Evolutionary conservation across 352 stramenopile species (phyloP).

Genomic region (Phytophthora colocasiae): DNA sequence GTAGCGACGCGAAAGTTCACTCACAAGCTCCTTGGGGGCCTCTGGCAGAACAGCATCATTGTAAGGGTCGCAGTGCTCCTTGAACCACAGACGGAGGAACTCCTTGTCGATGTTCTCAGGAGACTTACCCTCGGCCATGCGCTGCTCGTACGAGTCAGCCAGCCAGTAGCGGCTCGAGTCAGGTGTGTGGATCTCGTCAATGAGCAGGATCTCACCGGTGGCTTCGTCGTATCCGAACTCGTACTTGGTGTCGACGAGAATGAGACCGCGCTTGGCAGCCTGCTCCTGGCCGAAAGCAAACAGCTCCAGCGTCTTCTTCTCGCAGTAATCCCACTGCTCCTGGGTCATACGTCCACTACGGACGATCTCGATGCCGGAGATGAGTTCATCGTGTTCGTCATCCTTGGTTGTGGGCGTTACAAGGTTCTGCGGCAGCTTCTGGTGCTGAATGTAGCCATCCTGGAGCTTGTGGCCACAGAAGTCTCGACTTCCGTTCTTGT

Average conservation of each 20-base stretch:
- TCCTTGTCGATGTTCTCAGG: slow-evolving; percentile 99
- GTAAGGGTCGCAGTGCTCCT: slow-evolving; percentile 98
- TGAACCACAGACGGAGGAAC: slow-evolving; percentile 99
- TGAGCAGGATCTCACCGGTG: slow-evolving; percentile 94
- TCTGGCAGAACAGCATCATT: slow-evolving; percentile 95
- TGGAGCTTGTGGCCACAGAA: slow-evolving; percentile 97
- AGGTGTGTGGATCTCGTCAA: slow-evolving; percentile 99
- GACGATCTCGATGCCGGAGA: slow-evolving; percentile 95
- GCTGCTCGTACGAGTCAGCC: slow-evolving; percentile 89
- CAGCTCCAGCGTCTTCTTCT: slow-evolving; percentile 92
- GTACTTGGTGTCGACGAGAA: slow-evolving; percentile 99
- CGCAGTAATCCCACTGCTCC: slow-evolving; percentile 97
- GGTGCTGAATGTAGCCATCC: slow-evolving; percentile 97
- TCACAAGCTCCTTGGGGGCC: slow-evolving; percentile 95
- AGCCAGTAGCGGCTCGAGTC: slow-evolving; percentile 98
- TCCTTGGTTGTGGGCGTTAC: slow-evolving; percentile 99
- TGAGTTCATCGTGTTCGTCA: slow-evolving; percentile 97
- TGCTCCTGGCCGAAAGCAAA: slow-evolving; percentile 94
- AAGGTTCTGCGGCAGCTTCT: slow-evolving; percentile 95
- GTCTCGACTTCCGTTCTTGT: slow-evolving; percentile 93
- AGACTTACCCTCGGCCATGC: slow-evolving; percentile 88
- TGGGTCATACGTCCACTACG: slow-evolving; percentile 95
- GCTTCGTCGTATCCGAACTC: slow-evolving; percentile 83
- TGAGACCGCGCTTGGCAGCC: slow-evolving; percentile 93
- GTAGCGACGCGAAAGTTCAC: slow-evolving; percentile 97